phyloP scores from a whole-genome alignment of 371 early-diverging fungal genomes.

The Mycotypha africana region DNA sequence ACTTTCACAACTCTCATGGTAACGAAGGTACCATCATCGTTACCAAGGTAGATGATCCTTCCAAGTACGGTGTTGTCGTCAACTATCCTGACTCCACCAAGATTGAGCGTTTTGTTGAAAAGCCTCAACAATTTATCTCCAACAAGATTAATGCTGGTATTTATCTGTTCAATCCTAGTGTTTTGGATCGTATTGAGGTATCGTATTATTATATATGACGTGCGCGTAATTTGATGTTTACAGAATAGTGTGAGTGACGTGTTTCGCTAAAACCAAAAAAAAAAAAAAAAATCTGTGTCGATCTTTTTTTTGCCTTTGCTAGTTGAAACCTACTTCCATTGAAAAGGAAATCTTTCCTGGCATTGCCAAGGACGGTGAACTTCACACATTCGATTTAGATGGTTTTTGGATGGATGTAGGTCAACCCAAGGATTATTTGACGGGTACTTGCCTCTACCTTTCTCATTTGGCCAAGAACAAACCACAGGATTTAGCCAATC shows the following conservation, averaged over 20 bases:
- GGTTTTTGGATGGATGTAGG: constrained; percentile 99
- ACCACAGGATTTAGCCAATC: constrained; percentile 70
- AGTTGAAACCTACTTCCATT: constrained; percentile 92
- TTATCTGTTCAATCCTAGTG: constrained; percentile 91
- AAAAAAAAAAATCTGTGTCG: background rate
- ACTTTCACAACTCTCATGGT: constrained; percentile 87
- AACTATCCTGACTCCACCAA: constrained; percentile 56
- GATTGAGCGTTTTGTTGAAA: constrained; percentile 98
- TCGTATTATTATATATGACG: too few species aligned
- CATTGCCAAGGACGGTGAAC: constrained; percentile 83
- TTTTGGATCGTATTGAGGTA: constrained; percentile 91
- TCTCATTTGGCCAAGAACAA: constrained; percentile 70
- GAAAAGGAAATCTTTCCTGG: constrained; percentile 98
- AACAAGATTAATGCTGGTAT: constrained; percentile 99
- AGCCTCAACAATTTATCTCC: constrained; percentile 93
- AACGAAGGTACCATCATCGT: constrained; percentile 94
- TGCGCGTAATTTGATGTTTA: too few species aligned
- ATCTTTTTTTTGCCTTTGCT: constrained; percentile 20
- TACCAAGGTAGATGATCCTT: constrained; percentile 99
- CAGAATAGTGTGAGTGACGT: background rate
- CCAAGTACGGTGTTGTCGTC: constrained; percentile 97
- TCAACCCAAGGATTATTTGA: constrained; percentile 98
- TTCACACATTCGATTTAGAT: constrained; percentile 92
- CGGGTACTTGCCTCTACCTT: constrained; percentile 94
- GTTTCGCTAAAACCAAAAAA: background rate